Base-by-base conservation (phyloP, 768 basidiomycete genomes). In the Steccherinum ochraceum region DNA sequence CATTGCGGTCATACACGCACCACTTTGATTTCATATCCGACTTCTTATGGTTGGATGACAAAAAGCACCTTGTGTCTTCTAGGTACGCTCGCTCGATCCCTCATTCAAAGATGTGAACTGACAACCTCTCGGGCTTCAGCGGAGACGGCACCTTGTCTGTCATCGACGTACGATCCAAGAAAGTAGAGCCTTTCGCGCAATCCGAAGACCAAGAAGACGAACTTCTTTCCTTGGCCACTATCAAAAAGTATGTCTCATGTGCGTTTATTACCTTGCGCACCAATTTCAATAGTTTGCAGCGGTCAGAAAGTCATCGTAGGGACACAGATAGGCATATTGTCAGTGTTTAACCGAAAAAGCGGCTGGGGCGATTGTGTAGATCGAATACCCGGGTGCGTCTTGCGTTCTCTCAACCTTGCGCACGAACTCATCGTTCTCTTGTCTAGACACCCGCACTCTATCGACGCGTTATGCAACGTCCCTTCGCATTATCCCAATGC, bases 191-290 rank as follows among this genome's bases (percentile, higher is more conserved):
- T 1, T 68, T 89, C 52, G 85, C 86, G 1, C 87, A 93, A 49
- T 95, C 92, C 13, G 93, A 95, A 63, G 90, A 95, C 69, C 94
- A 97, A 64, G 94, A 96, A 61, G 94, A 97, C 63, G 94, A 97
- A 61, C 70, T 96, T 41, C 74, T 97, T 7, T 91, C 90, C 4
- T 80, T 93, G 41, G 83, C 86, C 25, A 66, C 90, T 13, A 93
- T 97, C 65, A 90, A 88, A 72, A 80, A 83, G 85, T 88, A 61
- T 24, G 77, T 67, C n/a, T n/a, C n/a, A n/a, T n/a, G n/a, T n/a
- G 11, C 46, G n/a, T n/a, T n/a, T 51, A 23, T 13, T 35, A 7
- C 23, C 21, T 12, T 30, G n/a, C 30, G n/a, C n/a, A n/a, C n/a
- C n/a, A n/a, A n/a, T n/a, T n/a, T n/a, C n/a, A n/a, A n/a, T n/a